Percentiles rank a stretch among this genome's conserved stretches.
phyloP scores from a whole-genome alignment of 2,329 filamentous ascomycete genomes.

The Trichoderma simmonsii region DNA sequence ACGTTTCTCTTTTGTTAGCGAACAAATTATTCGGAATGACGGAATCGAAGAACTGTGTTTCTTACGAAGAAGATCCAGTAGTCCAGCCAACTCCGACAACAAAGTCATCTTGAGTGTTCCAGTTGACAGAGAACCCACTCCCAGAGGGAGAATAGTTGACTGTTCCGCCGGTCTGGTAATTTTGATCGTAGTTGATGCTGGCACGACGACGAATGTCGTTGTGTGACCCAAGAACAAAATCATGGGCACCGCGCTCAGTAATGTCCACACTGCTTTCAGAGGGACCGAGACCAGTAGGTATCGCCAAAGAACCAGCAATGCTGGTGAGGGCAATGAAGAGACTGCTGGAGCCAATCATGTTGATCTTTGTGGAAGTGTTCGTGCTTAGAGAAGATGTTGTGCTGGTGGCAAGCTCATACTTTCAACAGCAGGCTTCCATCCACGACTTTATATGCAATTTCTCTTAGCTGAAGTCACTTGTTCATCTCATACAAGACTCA shows the following conservation, averaged over 20 bases:
- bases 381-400: background rate
- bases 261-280: background rate
- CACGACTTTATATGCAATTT: background rate
- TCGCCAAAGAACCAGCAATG: background rate
- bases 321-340: background rate
- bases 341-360: constrained; percentile 1
- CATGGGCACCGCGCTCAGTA: constrained; percentile 5
- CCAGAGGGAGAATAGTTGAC: constrained; percentile 20
- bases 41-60: background rate
- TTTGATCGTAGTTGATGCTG: constrained; percentile 22
- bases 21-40: background rate
- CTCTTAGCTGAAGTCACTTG: background rate
- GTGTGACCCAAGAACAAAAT: constrained; percentile 8
- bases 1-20: background rate
- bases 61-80: constrained; percentile 12
- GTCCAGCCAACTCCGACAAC: constrained; percentile 23
- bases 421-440: background rate
- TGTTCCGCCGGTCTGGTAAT: constrained; percentile 21
- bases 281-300: background rate
- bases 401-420: background rate
- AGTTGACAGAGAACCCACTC: constrained; percentile 20
- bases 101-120: constrained; percentile 22
- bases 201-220: constrained; percentile 6
- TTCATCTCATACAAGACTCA: background rate
- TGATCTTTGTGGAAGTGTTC: background rate